Evolutionary conservation across 2,329 filamentous ascomycete genomes (phyloP), one percentile per base, ranked within the genome.

Genomic region (Myriosclerotinia duriaeana): DNA sequence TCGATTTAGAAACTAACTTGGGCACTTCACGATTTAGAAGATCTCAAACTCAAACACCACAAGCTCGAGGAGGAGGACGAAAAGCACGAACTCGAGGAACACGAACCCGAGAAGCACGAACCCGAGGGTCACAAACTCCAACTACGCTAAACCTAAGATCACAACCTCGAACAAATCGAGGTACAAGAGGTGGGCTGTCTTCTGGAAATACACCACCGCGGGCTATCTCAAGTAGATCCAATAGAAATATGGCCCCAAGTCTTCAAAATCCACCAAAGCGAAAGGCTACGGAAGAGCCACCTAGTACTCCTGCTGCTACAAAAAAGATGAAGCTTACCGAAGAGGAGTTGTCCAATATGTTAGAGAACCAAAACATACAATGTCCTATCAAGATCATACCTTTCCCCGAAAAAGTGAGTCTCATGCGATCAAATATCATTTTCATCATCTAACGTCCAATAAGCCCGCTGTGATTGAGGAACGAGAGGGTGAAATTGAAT

Each of bases 381-480:
- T 20, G 22, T n/a, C 78, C 77, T 8, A 82, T 84, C 71, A 87
- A 87, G 72, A 85, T 87, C 22, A 92, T 96, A 46, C 91, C 91
- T 1, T 97, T 95, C 74, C 93, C 93, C 1, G 93, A 97, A 79
- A 97, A 96, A 83, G 89, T 90, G 76, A 69, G 78, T 61, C 22
- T 50, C 17, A 36, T n/a, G 14, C 38, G 14, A 40, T 46, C 12
- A 20, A 26, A 22, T 5, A 11, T n/a, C 20, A 60, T n/a, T 46
- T 2, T 42, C n/a, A n/a, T 5, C 34, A 46, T 48, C 56, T 68
- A 40, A 59, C 26, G 36, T 55, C 22, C 38, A 48, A 12, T 42
- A 63, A 92, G 88, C 91, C 92, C 7, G 94, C 93, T 11, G 94
- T 97, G 5, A 84, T 96, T 71, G 95, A 99, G 80, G 95, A 99